phyloP scores from a whole-genome alignment of 176 grass and related monocot species.

The Oryza brachyantha region DNA sequence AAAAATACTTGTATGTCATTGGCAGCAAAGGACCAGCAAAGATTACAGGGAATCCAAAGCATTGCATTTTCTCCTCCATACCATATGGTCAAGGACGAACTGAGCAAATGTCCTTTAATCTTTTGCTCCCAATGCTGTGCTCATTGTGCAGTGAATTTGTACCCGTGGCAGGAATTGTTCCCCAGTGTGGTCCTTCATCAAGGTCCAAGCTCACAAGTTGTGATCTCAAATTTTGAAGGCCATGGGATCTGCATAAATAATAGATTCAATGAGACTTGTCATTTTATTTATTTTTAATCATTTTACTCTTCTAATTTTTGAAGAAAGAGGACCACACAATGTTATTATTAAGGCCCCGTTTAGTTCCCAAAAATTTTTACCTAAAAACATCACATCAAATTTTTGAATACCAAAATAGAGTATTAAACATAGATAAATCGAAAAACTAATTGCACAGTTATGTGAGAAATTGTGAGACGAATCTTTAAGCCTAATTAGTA shows the following conservation, averaged over 20 bases:
- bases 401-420: too few relatives aligned
- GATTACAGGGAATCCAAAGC: conserved; percentile 15
- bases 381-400: too few relatives aligned
- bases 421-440: too few relatives aligned
- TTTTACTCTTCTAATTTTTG: not conserved
- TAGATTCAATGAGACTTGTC: not conserved
- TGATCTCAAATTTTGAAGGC: not conserved
- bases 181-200: not conserved
- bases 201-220: not conserved
- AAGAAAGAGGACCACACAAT: not conserved
- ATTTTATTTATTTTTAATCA: not conserved
- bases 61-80: not conserved
- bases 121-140: not conserved
- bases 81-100: not conserved
- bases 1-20: not conserved
- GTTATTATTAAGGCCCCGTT: too few relatives aligned
- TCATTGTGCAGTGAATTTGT: not conserved
- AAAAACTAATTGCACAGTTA: too few relatives aligned
- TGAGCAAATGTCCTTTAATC: not conserved
- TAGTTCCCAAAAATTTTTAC: too few relatives aligned
- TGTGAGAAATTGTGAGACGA: too few relatives aligned
- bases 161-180: not conserved
- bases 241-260: not conserved
- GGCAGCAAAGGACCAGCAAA: not conserved
- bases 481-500: too few relatives aligned